These are phyloP conservation scores for Pueraria montana DNA, from an alignment of 306 rosid species.

Conservation along the genomic window DNA sequence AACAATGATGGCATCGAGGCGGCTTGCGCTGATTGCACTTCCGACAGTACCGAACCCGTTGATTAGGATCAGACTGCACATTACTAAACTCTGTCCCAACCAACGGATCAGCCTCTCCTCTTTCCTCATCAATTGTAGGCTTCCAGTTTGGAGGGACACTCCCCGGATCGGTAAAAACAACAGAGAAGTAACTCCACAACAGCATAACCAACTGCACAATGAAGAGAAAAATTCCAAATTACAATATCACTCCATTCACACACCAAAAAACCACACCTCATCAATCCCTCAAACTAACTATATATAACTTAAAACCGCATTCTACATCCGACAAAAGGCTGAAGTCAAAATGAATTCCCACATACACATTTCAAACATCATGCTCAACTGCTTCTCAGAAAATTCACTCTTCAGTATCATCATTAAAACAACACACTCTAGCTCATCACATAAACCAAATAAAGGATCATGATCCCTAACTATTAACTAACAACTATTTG, in stretches of 20 bases:
- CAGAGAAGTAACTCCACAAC: constrained; percentile 97
- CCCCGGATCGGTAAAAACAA: constrained; percentile 96
- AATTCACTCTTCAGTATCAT: constrained; percentile 20
- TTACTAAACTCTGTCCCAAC: constrained; percentile 68
- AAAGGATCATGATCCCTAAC: constrained; percentile 43
- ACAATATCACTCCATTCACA: constrained; percentile 33
- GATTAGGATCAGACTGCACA: constrained; percentile 66
- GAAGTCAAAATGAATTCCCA: not conserved
- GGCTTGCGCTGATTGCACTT: constrained; percentile 93
- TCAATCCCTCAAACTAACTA: not conserved
- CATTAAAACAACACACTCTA: not conserved
- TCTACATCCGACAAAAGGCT: constrained; percentile 7
- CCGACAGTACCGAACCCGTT: constrained; percentile 79
- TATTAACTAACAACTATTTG: not conserved
- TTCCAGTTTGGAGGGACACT: constrained; percentile 94
- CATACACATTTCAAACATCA: not conserved
- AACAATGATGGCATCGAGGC: constrained; percentile 96
- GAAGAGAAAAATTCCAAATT: constrained; percentile 41
- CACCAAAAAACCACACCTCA: constrained; percentile 15
- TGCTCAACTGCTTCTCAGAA: constrained; percentile 18
- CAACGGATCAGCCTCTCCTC: constrained; percentile 89
- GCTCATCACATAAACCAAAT: constrained; percentile 2
- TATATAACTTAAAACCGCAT: not conserved
- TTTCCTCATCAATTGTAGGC: constrained; percentile 89
- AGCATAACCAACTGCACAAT: constrained; percentile 90